phyloP scores from a whole-genome alignment of 805 yeast genomes.

The Candida vartiovaarae region DNA sequence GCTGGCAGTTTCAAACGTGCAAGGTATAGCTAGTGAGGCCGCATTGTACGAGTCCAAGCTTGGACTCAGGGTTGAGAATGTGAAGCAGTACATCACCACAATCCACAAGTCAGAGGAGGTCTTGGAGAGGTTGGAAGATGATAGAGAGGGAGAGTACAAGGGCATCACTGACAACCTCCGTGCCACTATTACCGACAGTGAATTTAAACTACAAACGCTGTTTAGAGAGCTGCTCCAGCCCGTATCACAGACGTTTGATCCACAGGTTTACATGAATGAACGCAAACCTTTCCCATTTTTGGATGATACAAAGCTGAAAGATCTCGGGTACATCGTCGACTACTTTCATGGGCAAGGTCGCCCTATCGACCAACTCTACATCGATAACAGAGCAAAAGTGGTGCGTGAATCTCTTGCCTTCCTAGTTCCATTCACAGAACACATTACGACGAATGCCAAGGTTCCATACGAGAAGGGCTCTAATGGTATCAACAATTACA shows the following conservation, averaged over 20 bases:
- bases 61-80: conserved; percentile 26
- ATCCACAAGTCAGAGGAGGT: conserved; percentile 40
- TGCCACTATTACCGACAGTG: conserved; percentile 49
- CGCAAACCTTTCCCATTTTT: conserved; percentile 36
- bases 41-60: conserved; percentile 33
- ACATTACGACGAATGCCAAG: conserved; percentile 29
- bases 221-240: conserved; percentile 39
- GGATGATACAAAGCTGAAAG: conserved; percentile 29
- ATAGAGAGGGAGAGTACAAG: conserved; percentile 39
- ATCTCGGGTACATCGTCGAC: conserved; percentile 35
- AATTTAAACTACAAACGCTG: conserved; percentile 42
- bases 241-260: conserved; percentile 37
- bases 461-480: conserved; percentile 55
- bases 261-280: conserved; percentile 33
- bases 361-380: conserved; percentile 27
- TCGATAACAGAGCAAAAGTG: conserved; percentile 35
- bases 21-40: conserved; percentile 43
- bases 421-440: conserved; percentile 39
- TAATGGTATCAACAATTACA: conserved; percentile 49
- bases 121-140: conserved; percentile 26
- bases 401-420: conserved; percentile 38
- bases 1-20: conserved; percentile 36
- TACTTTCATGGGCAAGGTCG: conserved; percentile 35
- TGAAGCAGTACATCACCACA: conserved; percentile 30
- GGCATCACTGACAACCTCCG: conserved; percentile 61